Evolutionary conservation across 2,329 filamentous ascomycete genomes (phyloP).

Genomic region (Calonectria henricotiae): DNA sequence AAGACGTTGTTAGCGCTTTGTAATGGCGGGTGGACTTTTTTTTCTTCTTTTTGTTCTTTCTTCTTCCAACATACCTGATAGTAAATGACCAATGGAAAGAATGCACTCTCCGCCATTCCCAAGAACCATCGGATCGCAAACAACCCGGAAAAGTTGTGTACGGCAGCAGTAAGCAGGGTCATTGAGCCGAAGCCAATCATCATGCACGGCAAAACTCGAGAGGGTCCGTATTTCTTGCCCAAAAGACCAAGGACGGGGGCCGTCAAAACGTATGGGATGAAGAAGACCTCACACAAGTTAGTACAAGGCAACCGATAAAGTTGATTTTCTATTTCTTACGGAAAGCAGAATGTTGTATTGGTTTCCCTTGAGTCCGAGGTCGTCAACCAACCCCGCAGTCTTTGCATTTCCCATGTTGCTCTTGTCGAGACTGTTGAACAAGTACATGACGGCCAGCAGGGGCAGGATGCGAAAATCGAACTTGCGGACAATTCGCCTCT

Average conservation of each 20-base stretch:
- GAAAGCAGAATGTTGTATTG: conserved; percentile 39
- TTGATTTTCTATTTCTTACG: background rate
- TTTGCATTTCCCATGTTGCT: conserved; percentile 39
- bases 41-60: background rate
- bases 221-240: conserved; percentile 80
- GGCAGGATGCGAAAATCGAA: conserved; percentile 37
- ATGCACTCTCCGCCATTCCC: conserved; percentile 71
- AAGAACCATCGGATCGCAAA: conserved; percentile 68
- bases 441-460: conserved; percentile 33
- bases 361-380: conserved; percentile 29
- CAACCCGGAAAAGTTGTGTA: conserved; percentile 66
- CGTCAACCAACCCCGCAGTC: conserved; percentile 30
- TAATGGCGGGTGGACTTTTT: too few species aligned
- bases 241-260: conserved; percentile 74
- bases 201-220: conserved; percentile 77
- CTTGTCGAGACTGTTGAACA: conserved; percentile 39
- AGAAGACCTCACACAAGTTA: conserved; percentile 69
- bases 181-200: conserved; percentile 82
- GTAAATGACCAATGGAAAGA: conserved; percentile 70
- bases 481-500: conserved; percentile 35
- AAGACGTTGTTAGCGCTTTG: conserved; percentile 25
- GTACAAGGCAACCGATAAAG: background rate
- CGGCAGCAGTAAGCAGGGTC: conserved; percentile 73
- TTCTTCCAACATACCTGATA: conserved; percentile 53
- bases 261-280: conserved; percentile 81